A percentile compares a stretch with the other conserved stretches of the same genome.
Evolutionary conservation across 1,139 yeast genomes (phyloP).

Genomic region (Taphrina communis): DNA sequence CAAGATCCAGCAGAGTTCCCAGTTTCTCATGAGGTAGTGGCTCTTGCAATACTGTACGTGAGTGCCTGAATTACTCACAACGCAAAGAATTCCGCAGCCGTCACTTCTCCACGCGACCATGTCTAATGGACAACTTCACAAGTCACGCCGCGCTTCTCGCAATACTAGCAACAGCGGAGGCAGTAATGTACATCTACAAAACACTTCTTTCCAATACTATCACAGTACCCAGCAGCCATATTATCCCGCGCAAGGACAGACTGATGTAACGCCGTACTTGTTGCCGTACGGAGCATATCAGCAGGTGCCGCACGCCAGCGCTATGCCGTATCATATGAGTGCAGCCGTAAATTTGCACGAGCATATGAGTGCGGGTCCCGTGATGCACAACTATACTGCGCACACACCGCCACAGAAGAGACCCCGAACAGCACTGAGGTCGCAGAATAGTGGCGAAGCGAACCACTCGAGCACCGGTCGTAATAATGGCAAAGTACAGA

Average conservation of each 20-base stretch:
- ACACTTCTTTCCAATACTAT: slow-evolving; percentile 4
- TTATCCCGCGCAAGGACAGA: not conserved
- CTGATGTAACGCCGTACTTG: slow-evolving; percentile 7
- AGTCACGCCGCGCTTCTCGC: slow-evolving; percentile 1
- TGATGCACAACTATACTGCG: not conserved
- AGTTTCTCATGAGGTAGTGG: too few species aligned
- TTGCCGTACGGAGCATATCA: slow-evolving; percentile 26
- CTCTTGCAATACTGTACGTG: too few species aligned
- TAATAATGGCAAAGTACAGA: not conserved
- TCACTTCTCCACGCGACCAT: not conserved
- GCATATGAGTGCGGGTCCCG: slow-evolving; percentile 1
- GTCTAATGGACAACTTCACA: slow-evolving; percentile 5
- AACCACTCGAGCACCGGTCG: not conserved
- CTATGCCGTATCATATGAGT: not conserved
- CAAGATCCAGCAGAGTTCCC: too few species aligned
- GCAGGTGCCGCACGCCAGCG: not conserved
- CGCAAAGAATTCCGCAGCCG: not conserved
- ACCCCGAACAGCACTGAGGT: slow-evolving; percentile 16
- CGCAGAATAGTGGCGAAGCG: not conserved
- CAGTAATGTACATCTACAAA: slow-evolving; percentile 1
- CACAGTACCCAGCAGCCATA: slow-evolving; percentile 7
- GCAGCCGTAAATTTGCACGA: not conserved
- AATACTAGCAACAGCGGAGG: not conserved
- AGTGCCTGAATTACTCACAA: too few species aligned
- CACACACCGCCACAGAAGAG: slow-evolving; percentile 17